A percentile compares a stretch with the other conserved stretches of the same genome.
These are phyloP conservation scores for Astragalus membranaceus DNA, from an alignment of 306 rosid species.

Conservation along the genomic window DNA sequence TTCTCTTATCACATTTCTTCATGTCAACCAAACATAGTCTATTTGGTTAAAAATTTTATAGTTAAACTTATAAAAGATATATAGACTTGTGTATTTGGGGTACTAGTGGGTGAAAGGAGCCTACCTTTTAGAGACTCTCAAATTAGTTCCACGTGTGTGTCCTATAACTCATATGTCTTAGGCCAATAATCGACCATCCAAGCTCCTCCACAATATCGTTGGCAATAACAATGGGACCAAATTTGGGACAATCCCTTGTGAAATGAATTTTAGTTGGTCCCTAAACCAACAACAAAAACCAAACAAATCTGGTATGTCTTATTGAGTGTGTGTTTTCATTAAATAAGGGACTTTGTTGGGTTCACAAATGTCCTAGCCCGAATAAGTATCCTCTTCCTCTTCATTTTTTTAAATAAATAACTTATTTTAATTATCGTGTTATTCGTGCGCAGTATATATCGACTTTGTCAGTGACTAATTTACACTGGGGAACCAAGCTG, in stretches of 20 bases:
- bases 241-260: slow-evolving; percentile 38
- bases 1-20: too few relatives aligned
- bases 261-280: slow-evolving; percentile 28
- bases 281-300: slow-evolving; percentile 32
- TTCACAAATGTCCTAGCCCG: background rate
- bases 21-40: too few relatives aligned
- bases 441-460: too few relatives aligned
- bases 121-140: slow-evolving; percentile 10
- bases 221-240: slow-evolving; percentile 21
- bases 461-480: too few relatives aligned
- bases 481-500: too few relatives aligned
- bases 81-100: background rate
- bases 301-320: slow-evolving; percentile 27
- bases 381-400: too few relatives aligned
- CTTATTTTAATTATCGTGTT: too few relatives aligned
- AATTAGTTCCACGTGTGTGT: slow-evolving; percentile 11
- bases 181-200: slow-evolving; percentile 1
- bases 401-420: too few relatives aligned
- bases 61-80: background rate
- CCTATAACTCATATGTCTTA: slow-evolving; percentile 11
- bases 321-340: slow-evolving; percentile 11
- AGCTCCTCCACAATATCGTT: slow-evolving; percentile 17
- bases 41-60: background rate
- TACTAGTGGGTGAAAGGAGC: background rate
- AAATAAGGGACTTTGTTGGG: slow-evolving; percentile 1